phyloP scores from a whole-genome alignment of 371 early-diverging fungal genomes.

The Mortierella polycephala region DNA sequence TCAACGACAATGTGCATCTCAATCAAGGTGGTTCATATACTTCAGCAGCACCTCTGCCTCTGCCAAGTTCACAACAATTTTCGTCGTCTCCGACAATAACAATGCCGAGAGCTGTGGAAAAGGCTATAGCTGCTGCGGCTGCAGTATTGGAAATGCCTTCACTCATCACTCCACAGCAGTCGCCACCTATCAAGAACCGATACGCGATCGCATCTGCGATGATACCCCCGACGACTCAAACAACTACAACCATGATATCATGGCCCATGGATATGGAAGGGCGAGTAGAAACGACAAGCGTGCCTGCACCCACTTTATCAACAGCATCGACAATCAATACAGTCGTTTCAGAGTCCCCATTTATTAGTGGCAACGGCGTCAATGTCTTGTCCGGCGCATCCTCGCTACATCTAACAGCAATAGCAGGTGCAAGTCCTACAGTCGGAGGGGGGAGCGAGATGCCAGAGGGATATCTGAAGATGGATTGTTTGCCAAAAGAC shows the following conservation, averaged over 20 bases:
- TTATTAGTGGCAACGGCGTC: too few species aligned
- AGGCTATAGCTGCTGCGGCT: neutral
- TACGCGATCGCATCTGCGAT: conserved; percentile 31
- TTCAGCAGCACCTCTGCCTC: too few species aligned
- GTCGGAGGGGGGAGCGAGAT: too few species aligned
- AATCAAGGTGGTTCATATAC: too few species aligned
- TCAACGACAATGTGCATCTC: too few species aligned
- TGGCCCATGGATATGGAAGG: neutral
- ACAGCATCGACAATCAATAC: neutral
- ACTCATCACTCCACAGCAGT: conserved; percentile 14
- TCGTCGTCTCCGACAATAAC: neutral
- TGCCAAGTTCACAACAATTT: too few species aligned
- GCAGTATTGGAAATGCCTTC: neutral
- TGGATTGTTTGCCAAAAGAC: too few species aligned
- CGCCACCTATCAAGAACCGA: conserved; percentile 1
- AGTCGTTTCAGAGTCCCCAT: too few species aligned
- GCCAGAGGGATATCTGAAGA: too few species aligned
- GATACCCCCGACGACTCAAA: conserved; percentile 21
- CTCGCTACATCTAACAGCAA: too few species aligned
- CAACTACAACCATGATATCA: conserved; percentile 9
- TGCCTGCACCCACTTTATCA: neutral
- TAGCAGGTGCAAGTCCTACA: too few species aligned
- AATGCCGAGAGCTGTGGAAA: neutral
- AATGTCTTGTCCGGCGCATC: too few species aligned
- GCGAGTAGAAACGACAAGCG: neutral